Evolutionary conservation across 192 early-diverging fungal species (phyloP).

Genomic region (Gonapodya sp.): DNA sequence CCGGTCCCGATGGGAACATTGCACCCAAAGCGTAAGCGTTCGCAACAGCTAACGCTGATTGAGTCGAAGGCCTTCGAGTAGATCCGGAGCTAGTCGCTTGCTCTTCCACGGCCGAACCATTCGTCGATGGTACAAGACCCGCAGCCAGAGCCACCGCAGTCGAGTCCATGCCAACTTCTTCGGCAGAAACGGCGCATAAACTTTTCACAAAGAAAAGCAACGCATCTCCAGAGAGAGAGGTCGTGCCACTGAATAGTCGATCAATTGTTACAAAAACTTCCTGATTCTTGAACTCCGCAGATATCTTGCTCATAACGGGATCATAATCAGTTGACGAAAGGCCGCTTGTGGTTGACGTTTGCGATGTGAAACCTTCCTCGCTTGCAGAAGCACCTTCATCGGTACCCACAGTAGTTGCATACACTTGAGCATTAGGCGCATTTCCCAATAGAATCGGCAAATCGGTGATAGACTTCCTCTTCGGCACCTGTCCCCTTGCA

Average conservation of each 20-base stretch:
- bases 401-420: background rate
- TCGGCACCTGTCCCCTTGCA: background rate
- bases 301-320: background rate
- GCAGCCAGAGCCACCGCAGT: background rate
- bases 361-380: background rate
- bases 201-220: conserved; percentile 11
- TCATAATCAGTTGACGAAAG: background rate
- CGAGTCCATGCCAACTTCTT: conserved; percentile 12
- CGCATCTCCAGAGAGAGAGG: conserved; percentile 8
- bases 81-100: background rate
- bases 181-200: conserved; percentile 13
- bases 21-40: background rate
- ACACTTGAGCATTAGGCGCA: background rate
- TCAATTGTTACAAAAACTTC: conserved; percentile 10
- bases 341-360: background rate
- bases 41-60: background rate
- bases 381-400: background rate
- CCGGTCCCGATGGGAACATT: background rate
- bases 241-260: conserved; percentile 6
- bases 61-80: background rate
- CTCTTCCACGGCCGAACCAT: background rate
- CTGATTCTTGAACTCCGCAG: conserved; percentile 10
- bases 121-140: background rate
- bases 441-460: background rate
- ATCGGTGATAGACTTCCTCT: background rate